Evolutionary conservation across 75 land plant genomes (phyloP), one percentile per base, ranked within the genome.

Genomic region (Chamaecyparis obtusa): DNA sequence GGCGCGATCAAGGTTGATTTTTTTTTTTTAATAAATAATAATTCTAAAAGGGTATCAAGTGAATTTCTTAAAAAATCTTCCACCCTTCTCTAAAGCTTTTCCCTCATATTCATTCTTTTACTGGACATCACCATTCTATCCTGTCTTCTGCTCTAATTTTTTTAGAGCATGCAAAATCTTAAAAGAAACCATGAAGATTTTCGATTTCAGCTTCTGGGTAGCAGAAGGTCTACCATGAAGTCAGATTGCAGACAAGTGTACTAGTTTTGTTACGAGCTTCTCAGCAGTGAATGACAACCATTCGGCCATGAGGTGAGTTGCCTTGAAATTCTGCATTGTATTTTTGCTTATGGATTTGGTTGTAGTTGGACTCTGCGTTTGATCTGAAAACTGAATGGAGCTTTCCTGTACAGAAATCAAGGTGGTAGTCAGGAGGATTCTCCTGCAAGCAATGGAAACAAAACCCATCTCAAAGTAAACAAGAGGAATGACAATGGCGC

Each of bases 241-340:
- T 44, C 15, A 46, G 21, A 41, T 78, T 39, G 44, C 10, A 21
- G 81, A 41, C 24, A 8, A 24, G 19, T 21, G n/a, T 78, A 41
- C 44, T 78, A 81, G 10, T 46, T 46, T 44, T n/a, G 0, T 3
- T 44, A 3, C 43, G 0, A 46, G 83, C 46, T 27, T 81, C 8
- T 46, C 10, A 46, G n/a, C 11, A 10, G 14, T 81, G 27, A n/a
- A 81, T 21, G 46, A 81, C 7, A 27, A 49, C 24, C 44, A 81
- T n/a, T n/a, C 15, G n/a, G 51, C 15, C 83, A 81, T 81, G 83
- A 81, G 83, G 83, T 81, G 46, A 81, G 83, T 41, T 81, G 51
- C 49, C n/a, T 10, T 81, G 44, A 14, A 81, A 41, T 27, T 9
- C 33, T 17, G 7, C 41, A 2, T 81, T 24, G 3, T 27, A 44